Percentiles rank a stretch among this genome's conserved stretches.
phyloP scores from a whole-genome alignment of 352 stramenopile genomes.

The Phytophthora macrochlamydospora region DNA sequence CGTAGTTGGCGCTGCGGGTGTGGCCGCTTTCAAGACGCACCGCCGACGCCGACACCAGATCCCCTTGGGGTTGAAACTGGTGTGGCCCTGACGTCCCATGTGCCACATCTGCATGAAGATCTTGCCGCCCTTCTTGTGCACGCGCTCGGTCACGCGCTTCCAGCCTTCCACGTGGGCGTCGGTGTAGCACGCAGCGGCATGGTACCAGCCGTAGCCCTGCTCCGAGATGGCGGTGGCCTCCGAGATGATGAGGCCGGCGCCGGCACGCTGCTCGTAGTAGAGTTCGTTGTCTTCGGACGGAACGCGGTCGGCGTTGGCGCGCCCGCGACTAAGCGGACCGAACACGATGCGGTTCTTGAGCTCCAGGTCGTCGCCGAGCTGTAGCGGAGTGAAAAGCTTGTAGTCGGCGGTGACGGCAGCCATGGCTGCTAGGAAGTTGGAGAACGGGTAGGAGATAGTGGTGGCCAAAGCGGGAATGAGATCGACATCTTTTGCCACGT shows the following conservation, averaged over 20 bases:
- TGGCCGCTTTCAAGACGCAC: constrained; percentile 21
- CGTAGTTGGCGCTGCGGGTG: constrained; percentile 32
- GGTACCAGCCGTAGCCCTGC: constrained; percentile 39
- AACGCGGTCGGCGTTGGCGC: constrained; percentile 29
- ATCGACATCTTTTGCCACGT: no score
- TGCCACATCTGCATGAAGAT: constrained; percentile 90
- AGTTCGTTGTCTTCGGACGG: constrained; percentile 53
- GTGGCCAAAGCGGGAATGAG: no score
- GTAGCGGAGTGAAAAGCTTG: constrained; percentile 46
- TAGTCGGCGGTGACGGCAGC: constrained; percentile 40
- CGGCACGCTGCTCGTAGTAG: constrained; percentile 69
- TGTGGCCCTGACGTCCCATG: constrained; percentile 64
- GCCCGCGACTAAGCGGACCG: constrained; percentile 52
- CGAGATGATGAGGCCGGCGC: constrained; percentile 66
- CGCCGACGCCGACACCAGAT: constrained; percentile 53
- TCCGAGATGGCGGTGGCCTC: constrained; percentile 57
- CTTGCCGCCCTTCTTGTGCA: constrained; percentile 77
- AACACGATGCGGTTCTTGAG: constrained; percentile 65
- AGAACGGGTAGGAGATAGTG: constrained; percentile 24
- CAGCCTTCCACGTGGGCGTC: constrained; percentile 48
- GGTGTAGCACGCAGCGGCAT: constrained; percentile 42
- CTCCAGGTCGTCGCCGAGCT: constrained; percentile 40
- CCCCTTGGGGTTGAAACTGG: constrained; percentile 49
- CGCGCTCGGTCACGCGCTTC: constrained; percentile 61
- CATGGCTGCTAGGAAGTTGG: constrained; percentile 36